Evolutionary conservation across 495 filamentous ascomycete species (phyloP).

Genomic region (Cryomyces minteri): DNA sequence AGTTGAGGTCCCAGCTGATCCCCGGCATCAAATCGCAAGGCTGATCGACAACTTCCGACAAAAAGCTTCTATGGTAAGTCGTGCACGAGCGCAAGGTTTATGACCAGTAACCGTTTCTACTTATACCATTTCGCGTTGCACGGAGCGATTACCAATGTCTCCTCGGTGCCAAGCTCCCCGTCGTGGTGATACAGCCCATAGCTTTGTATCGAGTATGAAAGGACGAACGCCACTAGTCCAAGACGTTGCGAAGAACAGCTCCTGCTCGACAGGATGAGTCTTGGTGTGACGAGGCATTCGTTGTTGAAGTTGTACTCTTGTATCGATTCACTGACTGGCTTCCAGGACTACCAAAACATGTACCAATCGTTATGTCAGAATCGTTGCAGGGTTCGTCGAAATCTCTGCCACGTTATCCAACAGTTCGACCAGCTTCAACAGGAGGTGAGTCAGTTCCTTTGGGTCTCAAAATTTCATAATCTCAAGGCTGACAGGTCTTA

Average conservation of each 20-base stretch:
- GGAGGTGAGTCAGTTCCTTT: conserved; percentile 26
- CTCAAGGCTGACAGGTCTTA: not conserved
- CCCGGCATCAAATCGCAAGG: conserved; percentile 54
- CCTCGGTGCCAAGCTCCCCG: too few species aligned
- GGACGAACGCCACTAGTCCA: too few species aligned
- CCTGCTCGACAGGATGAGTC: too few species aligned
- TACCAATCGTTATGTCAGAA: conserved; percentile 78
- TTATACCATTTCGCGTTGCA: not conserved
- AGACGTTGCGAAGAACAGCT: too few species aligned
- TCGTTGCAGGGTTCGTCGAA: conserved; percentile 66
- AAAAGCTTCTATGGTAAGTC: conserved; percentile 38
- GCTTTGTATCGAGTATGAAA: too few species aligned
- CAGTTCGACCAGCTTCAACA: conserved; percentile 76
- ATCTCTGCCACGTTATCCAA: conserved; percentile 58
- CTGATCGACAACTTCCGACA: conserved; percentile 68
- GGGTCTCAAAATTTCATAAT: not conserved
- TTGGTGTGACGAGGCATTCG: too few species aligned
- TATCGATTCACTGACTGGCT: too few species aligned
- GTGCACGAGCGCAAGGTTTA: conserved; percentile 5
- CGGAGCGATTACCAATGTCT: too few species aligned
- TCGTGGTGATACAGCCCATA: too few species aligned
- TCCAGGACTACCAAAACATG: conserved; percentile 60
- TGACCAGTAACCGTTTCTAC: not conserved
- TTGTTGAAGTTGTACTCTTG: too few species aligned
- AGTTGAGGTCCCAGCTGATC: conserved; percentile 42